Evolutionary conservation across 2,329 filamentous ascomycete genomes (phyloP).

Genomic region (Colletotrichum scovillei): DNA sequence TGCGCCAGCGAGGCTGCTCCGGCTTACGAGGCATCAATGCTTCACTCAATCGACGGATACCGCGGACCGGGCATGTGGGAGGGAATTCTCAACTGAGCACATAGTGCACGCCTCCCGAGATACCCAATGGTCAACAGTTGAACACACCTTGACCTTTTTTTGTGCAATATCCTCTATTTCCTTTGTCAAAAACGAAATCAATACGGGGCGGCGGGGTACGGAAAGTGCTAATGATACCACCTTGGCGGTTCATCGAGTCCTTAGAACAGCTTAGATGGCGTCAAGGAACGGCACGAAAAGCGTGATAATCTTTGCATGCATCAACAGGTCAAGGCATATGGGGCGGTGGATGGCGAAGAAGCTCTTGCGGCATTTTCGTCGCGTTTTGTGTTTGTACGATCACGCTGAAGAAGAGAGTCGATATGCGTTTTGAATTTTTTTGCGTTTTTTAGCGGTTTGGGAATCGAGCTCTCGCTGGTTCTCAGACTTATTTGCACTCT

Average conservation of each 20-base stretch:
- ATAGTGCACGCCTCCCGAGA: constrained; percentile 3
- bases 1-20: constrained; percentile 70
- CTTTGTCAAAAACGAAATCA: constrained; percentile 38
- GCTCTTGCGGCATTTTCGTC: constrained; percentile 17
- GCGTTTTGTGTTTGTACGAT: constrained; percentile 36
- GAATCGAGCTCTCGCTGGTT: neutral
- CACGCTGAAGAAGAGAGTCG: constrained; percentile 31
- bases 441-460: neutral
- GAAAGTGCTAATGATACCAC: constrained; percentile 46
- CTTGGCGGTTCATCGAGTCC: constrained; percentile 44
- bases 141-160: constrained; percentile 26
- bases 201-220: constrained; percentile 40
- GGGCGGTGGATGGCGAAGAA: constrained; percentile 42
- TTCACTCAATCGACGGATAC: constrained; percentile 62
- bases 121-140: constrained; percentile 20
- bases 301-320: constrained; percentile 53
- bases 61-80: constrained; percentile 75
- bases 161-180: constrained; percentile 35
- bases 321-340: constrained; percentile 50
- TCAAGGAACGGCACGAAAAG: constrained; percentile 52
- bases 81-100: constrained; percentile 66
- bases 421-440: constrained; percentile 23
- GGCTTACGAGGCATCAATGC: constrained; percentile 56
- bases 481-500: neutral
- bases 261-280: constrained; percentile 47